These are phyloP conservation scores for Phaeotremella skinneri DNA, from an alignment of 768 basidiomycete species.

Conservation along the genomic window DNA sequence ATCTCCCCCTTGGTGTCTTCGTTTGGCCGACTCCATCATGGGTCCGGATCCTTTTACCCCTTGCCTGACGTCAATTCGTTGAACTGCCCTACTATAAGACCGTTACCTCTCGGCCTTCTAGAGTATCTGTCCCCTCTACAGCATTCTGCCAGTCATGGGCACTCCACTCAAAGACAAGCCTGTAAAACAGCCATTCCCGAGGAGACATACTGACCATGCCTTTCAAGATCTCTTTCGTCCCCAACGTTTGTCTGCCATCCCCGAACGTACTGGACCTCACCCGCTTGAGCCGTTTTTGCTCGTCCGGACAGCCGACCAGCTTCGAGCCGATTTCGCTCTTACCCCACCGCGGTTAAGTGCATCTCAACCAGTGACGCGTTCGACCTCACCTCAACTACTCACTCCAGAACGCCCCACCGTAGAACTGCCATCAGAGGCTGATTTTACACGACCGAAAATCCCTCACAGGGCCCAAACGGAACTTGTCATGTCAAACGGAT, in stretches of 20 bases:
- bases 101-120: no score
- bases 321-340: constrained; percentile 14
- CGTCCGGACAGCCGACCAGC: constrained; percentile 15
- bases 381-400: neutral
- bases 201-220: neutral
- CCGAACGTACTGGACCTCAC: constrained; percentile 11
- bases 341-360: neutral
- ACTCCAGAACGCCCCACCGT: constrained; percentile 4
- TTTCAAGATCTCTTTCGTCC: constrained; percentile 2
- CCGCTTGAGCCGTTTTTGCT: constrained; percentile 24
- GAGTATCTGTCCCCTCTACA: no score
- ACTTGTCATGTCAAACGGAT: constrained; percentile 16
- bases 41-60: no score
- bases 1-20: no score
- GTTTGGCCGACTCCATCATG: no score
- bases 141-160: no score
- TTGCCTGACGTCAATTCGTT: no score
- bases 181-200: neutral
- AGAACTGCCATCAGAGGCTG: neutral
- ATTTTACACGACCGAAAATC: constrained; percentile 4
- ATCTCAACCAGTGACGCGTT: constrained; percentile 1
- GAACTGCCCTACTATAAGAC: no score
- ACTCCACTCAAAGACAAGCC: no score
- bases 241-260: neutral
- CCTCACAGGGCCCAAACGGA: constrained; percentile 14